Evolutionary conservation across 352 stramenopile species (phyloP), one percentile per base, ranked within the genome.

Genomic region (Globisporangium cystogenes): DNA sequence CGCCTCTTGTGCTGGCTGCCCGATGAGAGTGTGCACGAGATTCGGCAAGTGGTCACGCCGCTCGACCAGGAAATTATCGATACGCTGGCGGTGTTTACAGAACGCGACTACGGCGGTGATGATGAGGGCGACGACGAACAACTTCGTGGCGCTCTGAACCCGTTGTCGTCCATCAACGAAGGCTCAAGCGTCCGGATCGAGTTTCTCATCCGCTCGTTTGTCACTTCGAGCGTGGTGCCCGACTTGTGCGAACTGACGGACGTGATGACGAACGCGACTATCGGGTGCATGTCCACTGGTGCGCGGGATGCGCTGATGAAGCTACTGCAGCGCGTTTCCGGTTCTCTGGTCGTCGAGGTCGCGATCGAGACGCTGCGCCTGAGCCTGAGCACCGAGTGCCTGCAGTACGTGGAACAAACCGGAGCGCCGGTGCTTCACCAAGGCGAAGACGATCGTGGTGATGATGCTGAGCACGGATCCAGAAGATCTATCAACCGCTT

Each of bases 1-100:
- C 64, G 68, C 10, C 62, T 84, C 4, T 64, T 74, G 23, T 69
- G 62, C 48, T 84, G 73, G 73, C 70, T 78, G 45, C 70, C 73
- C 18, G 48, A 67, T 23, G 59, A 79, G 12, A 70, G 60, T 45
- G 59, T 79, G 44, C 49, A 55, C 18, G 63, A 67, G n/a, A 47
- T 84, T 26, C 45, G 50, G 4, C 44, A 51, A n/a, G 50, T 47
- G 2, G 21, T 50, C 14, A 52, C 50, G 16, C 45, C 47, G 3
- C 21, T 64, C 23, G 26, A 36, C 15, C 21, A 36, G 4, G 36
- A 43, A 18, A 10, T 57, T 15, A n/a, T 42, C 21, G 27, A 55
- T 1, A 24, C 23, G 35, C 49, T 62, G 24, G 16, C 56, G 16
- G 27, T 15, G 7, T 62, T 62, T 15, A 49, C 27, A 15, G 46